phyloP scores from a whole-genome alignment of 2,329 filamentous ascomycete species.

The Graphium sp. region DNA sequence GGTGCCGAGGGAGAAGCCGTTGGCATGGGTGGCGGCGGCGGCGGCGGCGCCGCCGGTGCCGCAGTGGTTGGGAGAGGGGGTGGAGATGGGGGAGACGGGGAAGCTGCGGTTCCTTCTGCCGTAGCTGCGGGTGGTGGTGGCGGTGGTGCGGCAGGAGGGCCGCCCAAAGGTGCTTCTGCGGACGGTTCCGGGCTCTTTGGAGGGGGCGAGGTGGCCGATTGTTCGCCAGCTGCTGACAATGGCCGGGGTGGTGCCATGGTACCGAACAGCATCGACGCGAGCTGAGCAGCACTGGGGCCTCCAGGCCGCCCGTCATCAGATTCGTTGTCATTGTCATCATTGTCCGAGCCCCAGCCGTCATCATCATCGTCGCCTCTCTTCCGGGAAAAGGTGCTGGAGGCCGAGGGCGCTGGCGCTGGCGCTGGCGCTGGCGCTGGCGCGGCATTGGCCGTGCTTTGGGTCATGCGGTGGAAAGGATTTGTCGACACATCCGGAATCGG shows the following conservation, averaged over 20 bases:
- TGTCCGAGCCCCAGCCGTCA: conserved; percentile 76
- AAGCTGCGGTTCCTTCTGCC: conserved; percentile 12
- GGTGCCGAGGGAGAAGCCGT: conserved; percentile 16
- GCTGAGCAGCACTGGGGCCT: conserved; percentile 71
- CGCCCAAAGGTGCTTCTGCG: conserved; percentile 19
- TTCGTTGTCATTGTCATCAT: conserved; percentile 46
- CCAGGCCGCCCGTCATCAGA: conserved; percentile 65
- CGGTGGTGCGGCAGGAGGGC: conserved; percentile 19
- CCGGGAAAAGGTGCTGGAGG: conserved; percentile 24
- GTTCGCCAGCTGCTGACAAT: conserved; percentile 65
- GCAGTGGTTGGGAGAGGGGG: conserved; percentile 15
- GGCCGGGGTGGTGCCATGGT: conserved; percentile 92
- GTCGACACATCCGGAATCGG: conserved; percentile 47
- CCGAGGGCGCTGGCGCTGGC: conserved; percentile 27
- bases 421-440: conserved; percentile 16
- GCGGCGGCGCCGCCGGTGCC: conserved; percentile 15
- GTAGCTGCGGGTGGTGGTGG: conserved; percentile 17
- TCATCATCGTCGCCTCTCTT: conserved; percentile 43
- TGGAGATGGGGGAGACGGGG: conserved; percentile 14
- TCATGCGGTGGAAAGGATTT: conserved; percentile 87
- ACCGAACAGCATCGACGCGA: conserved; percentile 89
- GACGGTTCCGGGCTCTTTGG: conserved; percentile 15
- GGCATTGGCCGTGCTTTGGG: conserved; percentile 31
- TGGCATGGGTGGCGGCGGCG: conserved; percentile 10
- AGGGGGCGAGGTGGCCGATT: conserved; percentile 26